Evolutionary conservation across 768 basidiomycete genomes (phyloP), one percentile per base, ranked within the genome.

Genomic region (Boletus rex-veris): DNA sequence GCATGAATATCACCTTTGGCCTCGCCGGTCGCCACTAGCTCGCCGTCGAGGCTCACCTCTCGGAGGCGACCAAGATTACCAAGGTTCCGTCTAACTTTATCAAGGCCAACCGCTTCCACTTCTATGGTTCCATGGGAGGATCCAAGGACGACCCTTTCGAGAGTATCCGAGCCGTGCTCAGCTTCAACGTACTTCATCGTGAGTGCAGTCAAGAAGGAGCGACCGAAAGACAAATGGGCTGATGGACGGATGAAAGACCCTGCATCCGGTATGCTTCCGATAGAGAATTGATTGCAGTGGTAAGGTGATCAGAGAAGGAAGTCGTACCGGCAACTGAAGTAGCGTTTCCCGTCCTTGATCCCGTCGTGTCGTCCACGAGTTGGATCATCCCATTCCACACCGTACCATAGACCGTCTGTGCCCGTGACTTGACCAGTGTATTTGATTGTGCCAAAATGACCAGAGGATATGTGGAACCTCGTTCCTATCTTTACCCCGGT

Each of bases 341-440:
- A 94, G 38, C 76, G 78, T 57, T 77, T 80, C 44, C 84, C 87
- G 58, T 91, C 84, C 65, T 92, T 90, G 58, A 76, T 66, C 7
- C 96, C 96, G 60, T 88, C 83, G 67, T 98, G 94, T 68, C 89
- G 95, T 26, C 96, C 96, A 52, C 93, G 82, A 8, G 68, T 55
- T 18, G 85, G 80, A 63, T 92, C 86, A 65, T 98, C 96, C 91
- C 95, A 98, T 73, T 98, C 96, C 44, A 98, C 81, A n/a, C 96
- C 96, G n/a, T 94, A 77, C 95, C 95, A 98, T 12, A 71, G 60
- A 4, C 89, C 90, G 4, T 71, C 63, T 0, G 89, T 83, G 14
- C 79, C 79, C 16, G 81, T 73, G 18, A 95, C 83, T 1, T 68
- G 58, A 2, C 92, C 92, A 14, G 79, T 71, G 64, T 80, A 94